A percentile compares a stretch with the other conserved stretches of the same genome.
These are phyloP conservation scores for Phaeosphaeriaceae sp. DNA, from an alignment of 2,329 filamentous ascomycete genomes.

Conservation along the genomic window DNA sequence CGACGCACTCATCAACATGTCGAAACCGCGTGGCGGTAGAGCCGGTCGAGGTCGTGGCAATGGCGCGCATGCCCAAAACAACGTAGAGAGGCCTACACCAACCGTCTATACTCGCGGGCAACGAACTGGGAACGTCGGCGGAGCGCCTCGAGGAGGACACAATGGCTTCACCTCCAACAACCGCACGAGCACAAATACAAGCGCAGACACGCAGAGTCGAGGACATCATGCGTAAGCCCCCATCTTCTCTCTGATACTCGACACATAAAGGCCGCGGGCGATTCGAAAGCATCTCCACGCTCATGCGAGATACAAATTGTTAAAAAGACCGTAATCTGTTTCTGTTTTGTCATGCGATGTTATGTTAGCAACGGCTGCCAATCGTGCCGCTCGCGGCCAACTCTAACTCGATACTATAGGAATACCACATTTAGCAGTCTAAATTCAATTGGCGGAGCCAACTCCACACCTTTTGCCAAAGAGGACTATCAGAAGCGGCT, in stretches of 20 bases:
- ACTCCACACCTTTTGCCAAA: conserved; percentile 31
- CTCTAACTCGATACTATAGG: conserved; percentile 26
- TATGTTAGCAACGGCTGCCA: conserved; percentile 10
- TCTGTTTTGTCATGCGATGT: neutral
- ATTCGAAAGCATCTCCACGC: conserved; percentile 10
- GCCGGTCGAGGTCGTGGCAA: conserved; percentile 26
- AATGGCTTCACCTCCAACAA: conserved; percentile 1
- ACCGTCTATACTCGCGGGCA: conserved; percentile 11
- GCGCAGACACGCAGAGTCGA: neutral
- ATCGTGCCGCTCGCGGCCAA: conserved; percentile 27
- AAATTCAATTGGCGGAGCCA: conserved; percentile 10
- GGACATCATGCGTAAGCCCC: conserved; percentile 17
- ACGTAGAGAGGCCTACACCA: conserved; percentile 17
- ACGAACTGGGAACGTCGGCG: neutral
- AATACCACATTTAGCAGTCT: conserved; percentile 5
- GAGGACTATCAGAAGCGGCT: conserved; percentile 33
- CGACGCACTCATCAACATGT: conserved; percentile 33
- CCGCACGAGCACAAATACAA: conserved; percentile 7
- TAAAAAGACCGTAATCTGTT: neutral
- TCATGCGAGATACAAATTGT: conserved; percentile 7
- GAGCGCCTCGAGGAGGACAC: conserved; percentile 1
- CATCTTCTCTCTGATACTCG: conserved; percentile 5
- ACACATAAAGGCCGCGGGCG: conserved; percentile 16
- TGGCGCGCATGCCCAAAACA: conserved; percentile 14
- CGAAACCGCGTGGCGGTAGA: conserved; percentile 32